These are phyloP conservation scores for Monosporozyma unispora DNA, from an alignment of 805 yeast species.

Conservation along the genomic window DNA sequence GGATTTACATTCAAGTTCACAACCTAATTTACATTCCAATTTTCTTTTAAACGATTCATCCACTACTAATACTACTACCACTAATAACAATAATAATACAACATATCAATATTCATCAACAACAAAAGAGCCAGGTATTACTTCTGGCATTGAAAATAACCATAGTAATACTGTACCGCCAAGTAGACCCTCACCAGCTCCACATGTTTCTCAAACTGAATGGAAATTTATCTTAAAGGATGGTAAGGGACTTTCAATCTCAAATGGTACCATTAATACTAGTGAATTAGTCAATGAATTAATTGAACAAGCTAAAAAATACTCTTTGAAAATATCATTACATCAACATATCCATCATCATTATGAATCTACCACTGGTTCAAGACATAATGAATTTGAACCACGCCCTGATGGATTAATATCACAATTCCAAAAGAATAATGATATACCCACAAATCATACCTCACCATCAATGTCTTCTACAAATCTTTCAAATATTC, in stretches of 20 bases:
- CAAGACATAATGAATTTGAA: conserved; percentile 3
- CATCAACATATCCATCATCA: conserved; percentile 86
- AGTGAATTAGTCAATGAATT: conserved; percentile 49
- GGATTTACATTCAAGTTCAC: neutral
- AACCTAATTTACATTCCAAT: neutral
- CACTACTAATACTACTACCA: neutral
- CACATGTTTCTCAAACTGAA: conserved; percentile 34
- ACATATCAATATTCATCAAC: neutral
- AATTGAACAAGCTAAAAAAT: conserved; percentile 50
- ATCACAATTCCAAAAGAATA: neutral
- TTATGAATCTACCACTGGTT: conserved; percentile 29
- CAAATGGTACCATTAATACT: conserved; percentile 43
- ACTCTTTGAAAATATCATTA: conserved; percentile 53
- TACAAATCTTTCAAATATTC: neutral
- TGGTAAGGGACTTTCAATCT: conserved; percentile 37
- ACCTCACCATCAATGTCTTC: conserved; percentile 2
- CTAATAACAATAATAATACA: neutral
- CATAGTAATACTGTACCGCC: neutral
- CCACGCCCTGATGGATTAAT: neutral
- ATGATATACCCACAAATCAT: neutral
- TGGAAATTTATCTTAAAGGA: conserved; percentile 54
- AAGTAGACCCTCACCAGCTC: neutral
- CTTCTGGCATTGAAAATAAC: no score
- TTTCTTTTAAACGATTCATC: neutral
- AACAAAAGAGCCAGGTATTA: neutral